Conservation (phyloP, 371 early-diverging fungal species). For the Choanephora cucurbitarum region DNA sequence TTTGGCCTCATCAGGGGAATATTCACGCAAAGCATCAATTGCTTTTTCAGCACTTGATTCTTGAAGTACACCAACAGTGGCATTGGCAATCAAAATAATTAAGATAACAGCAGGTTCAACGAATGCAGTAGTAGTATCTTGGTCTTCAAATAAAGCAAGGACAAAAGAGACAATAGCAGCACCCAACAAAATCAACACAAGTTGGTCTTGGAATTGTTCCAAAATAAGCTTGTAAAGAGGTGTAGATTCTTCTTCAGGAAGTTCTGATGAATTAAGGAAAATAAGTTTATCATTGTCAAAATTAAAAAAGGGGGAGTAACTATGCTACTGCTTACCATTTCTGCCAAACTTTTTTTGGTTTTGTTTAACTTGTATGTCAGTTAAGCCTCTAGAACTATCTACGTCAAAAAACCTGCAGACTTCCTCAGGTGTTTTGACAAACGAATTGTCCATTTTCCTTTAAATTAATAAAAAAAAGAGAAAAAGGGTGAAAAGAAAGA, state of each 20-base stretch:
- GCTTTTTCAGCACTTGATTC: constrained; percentile 96
- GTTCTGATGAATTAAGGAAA: constrained; percentile 42
- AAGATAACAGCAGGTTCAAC: constrained; percentile 97
- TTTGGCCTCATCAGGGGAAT: constrained; percentile 93
- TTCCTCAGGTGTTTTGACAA: constrained; percentile 65
- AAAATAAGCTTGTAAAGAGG: constrained; percentile 91
- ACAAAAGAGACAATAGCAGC: constrained; percentile 94
- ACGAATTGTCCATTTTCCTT: constrained; percentile 65
- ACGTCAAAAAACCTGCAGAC: constrained; percentile 70
- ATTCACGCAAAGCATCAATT: constrained; percentile 93
- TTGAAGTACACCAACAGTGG: constrained; percentile 95
- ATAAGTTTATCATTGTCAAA: constrained; percentile 34
- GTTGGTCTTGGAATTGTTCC: constrained; percentile 97
- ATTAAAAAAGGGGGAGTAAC: no score
- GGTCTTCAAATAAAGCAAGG: constrained; percentile 88
- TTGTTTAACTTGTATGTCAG: constrained; percentile 57
- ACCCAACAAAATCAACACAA: constrained; percentile 90
- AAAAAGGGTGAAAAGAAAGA: not conserved
- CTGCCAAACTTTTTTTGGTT: constrained; percentile 63
- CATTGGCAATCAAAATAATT: constrained; percentile 96
- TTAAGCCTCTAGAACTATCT: constrained; percentile 59
- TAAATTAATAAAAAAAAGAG: not conserved
- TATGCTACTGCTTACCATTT: constrained; percentile 63
- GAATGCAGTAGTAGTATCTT: constrained; percentile 75
- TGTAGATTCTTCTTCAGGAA: constrained; percentile 84